phyloP scores from a whole-genome alignment of 2,329 filamentous ascomycete species.

The Aureobasidium mangrovei region DNA sequence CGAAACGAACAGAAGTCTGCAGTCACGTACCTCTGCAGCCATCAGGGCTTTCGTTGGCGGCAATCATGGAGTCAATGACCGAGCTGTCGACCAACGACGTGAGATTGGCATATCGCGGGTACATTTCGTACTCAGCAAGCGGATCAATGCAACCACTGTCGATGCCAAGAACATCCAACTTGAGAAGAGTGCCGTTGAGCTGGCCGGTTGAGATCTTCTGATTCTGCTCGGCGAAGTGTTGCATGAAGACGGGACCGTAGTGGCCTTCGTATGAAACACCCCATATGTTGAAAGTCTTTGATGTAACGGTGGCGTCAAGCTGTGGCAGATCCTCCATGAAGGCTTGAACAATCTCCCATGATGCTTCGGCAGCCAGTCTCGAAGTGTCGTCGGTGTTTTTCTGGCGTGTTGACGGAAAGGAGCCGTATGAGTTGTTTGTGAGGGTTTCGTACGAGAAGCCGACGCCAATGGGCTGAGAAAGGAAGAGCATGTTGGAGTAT shows the following conservation, averaged over 20 bases:
- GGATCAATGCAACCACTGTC: constrained; percentile 48
- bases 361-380: constrained; percentile 45
- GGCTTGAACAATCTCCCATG: constrained; percentile 48
- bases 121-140: neutral
- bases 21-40: too few species aligned
- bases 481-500: constrained; percentile 51
- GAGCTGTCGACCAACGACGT: neutral
- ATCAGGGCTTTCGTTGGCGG: too few species aligned
- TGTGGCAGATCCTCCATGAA: constrained; percentile 43
- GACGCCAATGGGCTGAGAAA: constrained; percentile 51
- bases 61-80: neutral
- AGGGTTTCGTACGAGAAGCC: constrained; percentile 44
- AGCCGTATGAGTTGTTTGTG: constrained; percentile 28
- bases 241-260: constrained; percentile 48
- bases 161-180: constrained; percentile 44
- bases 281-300: constrained; percentile 15
- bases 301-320: constrained; percentile 37
- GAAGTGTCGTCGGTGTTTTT: constrained; percentile 19
- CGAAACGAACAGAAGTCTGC: too few species aligned
- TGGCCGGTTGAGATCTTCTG: constrained; percentile 37
- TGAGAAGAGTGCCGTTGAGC: constrained; percentile 27
- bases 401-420: constrained; percentile 42
- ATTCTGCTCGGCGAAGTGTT: constrained; percentile 49
- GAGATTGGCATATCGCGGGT: neutral
- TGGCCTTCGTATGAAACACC: constrained; percentile 33